Evolutionary conservation across 352 stramenopile genomes (phyloP).

Genomic region (Phytophthora citricola): DNA sequence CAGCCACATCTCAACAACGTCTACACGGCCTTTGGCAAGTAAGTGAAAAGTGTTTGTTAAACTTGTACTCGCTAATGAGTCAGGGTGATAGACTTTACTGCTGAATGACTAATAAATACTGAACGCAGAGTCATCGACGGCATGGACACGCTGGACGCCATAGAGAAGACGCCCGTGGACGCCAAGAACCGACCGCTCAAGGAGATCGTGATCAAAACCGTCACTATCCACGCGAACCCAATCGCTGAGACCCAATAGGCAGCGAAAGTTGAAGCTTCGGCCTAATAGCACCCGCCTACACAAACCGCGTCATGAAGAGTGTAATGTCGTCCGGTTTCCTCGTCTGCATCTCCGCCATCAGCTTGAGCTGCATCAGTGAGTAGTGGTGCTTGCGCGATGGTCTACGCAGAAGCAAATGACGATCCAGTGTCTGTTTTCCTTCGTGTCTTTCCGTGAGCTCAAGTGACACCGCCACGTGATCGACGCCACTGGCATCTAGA

Average conservation of each 20-base stretch:
- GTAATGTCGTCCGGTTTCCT: conserved; percentile 87
- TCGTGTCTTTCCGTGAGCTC: conserved; percentile 61
- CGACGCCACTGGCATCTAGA: conserved; percentile 32
- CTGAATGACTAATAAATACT: conserved; percentile 31
- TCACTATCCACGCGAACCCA: conserved; percentile 95
- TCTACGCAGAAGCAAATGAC: conserved; percentile 60
- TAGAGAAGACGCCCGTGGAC: conserved; percentile 95
- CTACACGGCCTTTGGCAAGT: conserved; percentile 98
- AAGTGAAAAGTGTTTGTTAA: conserved; percentile 32
- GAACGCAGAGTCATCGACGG: conserved; percentile 92
- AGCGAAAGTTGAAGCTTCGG: conserved; percentile 1
- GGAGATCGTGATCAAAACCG: conserved; percentile 87
- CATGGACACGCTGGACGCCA: conserved; percentile 96
- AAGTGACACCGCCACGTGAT: conserved; percentile 58
- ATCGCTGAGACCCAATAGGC: conserved; percentile 65
- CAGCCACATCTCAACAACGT: conserved; percentile 98
- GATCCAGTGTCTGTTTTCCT: conserved; percentile 56
- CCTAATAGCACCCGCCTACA: conserved; percentile 17
- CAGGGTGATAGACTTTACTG: not conserved
- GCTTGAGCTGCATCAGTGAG: conserved; percentile 67
- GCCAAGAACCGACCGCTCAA: conserved; percentile 91
- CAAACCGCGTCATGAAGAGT: conserved; percentile 69
- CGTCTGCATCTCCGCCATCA: conserved; percentile 77
- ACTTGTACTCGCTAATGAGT: too few relatives aligned
- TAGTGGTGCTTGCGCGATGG: conserved; percentile 74